Conservation (phyloP, 2,329 filamentous ascomycete species). For the Verticillium nubilum region DNA sequence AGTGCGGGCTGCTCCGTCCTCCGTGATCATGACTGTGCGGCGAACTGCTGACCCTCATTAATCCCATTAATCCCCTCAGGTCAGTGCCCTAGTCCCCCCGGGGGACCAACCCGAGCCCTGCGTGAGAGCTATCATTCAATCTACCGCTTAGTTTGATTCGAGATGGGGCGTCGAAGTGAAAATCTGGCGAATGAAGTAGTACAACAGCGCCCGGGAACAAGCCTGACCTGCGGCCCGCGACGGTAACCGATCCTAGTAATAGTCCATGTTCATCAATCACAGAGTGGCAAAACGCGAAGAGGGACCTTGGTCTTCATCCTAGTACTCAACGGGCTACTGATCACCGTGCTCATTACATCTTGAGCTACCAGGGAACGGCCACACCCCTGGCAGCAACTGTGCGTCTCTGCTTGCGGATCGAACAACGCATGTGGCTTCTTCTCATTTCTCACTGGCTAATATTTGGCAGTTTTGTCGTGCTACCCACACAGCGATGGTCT, state of each 20-base stretch:
- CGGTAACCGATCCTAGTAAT: background rate
- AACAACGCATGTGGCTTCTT: background rate
- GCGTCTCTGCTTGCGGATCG: background rate
- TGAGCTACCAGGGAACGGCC: background rate
- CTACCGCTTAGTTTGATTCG: background rate
- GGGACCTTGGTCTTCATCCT: background rate
- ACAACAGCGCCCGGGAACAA: background rate
- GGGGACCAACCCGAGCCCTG: background rate
- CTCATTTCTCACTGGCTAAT: background rate
- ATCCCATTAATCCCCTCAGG: background rate
- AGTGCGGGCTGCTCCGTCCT: background rate
- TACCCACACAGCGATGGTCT: background rate
- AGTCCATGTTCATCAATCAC: background rate
- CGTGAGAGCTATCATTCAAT: background rate
- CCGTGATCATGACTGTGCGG: background rate
- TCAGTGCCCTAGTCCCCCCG: background rate
- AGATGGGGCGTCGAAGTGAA: background rate
- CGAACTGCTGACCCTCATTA: background rate
- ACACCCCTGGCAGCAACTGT: background rate
- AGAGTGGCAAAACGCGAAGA: background rate
- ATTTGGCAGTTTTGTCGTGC: background rate
- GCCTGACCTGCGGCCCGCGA: background rate
- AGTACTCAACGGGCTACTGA: background rate
- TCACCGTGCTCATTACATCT: background rate
- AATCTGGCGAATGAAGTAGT: background rate